These are phyloP conservation scores for Mimosa bimucronata DNA, from an alignment of 306 rosid genomes.

Conservation along the genomic window DNA sequence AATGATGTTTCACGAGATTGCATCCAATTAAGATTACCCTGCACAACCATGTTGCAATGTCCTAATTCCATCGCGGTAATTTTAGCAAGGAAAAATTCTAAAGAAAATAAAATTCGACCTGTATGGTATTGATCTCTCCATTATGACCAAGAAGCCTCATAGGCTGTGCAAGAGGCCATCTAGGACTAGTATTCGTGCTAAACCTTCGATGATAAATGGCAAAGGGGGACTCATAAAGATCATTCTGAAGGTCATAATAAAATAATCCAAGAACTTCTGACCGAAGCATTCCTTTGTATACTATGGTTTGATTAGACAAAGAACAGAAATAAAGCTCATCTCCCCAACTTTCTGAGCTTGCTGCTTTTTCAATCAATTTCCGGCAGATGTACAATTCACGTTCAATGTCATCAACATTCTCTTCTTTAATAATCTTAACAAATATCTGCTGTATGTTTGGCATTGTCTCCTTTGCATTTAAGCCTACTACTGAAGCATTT, in stretches of 20 bases:
- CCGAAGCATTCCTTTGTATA: constrained; percentile 99
- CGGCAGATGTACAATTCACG: constrained; percentile 95
- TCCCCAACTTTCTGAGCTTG: constrained; percentile 87
- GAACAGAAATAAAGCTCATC: constrained; percentile 97
- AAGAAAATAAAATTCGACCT: constrained; percentile 60
- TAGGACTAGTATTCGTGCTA: constrained; percentile 97
- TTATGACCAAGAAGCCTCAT: constrained; percentile 99
- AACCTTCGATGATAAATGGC: constrained; percentile 98
- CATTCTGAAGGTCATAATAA: constrained; percentile 90
- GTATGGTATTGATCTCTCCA: constrained; percentile 97
- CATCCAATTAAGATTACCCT: constrained; percentile 99
- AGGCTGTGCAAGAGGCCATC: constrained; percentile 99
- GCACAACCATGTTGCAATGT: constrained; percentile 35
- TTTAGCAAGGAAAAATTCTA: constrained; percentile 27
- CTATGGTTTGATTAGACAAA: constrained; percentile 93
- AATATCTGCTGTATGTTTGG: constrained; percentile 96
- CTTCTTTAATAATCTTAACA: constrained; percentile 87
- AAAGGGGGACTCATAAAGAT: constrained; percentile 83
- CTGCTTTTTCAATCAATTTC: constrained; percentile 91
- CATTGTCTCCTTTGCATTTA: constrained; percentile 91
- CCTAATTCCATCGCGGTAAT: constrained; percentile 34
- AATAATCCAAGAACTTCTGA: constrained; percentile 94
- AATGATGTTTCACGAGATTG: constrained; percentile 92
- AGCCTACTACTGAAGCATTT: constrained; percentile 84
- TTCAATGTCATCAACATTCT: constrained; percentile 91